Evolutionary conservation across 176 grass and related monocot genomes (phyloP).

Genomic region (Luzula sylvatica): DNA sequence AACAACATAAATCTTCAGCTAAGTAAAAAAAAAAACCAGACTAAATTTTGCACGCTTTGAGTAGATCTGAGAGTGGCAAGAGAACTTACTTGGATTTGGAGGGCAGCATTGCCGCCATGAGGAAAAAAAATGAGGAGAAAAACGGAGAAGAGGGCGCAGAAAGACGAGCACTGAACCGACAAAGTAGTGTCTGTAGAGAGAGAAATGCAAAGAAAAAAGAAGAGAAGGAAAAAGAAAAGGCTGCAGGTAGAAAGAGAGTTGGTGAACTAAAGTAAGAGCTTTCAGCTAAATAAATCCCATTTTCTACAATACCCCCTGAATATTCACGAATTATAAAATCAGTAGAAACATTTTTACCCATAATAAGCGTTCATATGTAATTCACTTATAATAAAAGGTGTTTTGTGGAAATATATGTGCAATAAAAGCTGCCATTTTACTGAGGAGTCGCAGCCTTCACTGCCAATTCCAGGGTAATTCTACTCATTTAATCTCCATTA

Average conservation of each 20-base stretch:
- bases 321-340: too few species aligned
- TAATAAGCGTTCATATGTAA: too few species aligned
- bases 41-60: background rate
- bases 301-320: background rate
- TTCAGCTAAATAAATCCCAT: background rate
- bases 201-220: background rate
- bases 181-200: conserved; percentile 6
- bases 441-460: background rate
- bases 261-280: background rate
- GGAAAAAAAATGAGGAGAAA: background rate
- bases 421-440: conserved; percentile 21
- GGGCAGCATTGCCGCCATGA: conserved; percentile 22
- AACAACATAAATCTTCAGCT: too few species aligned
- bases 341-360: too few species aligned
- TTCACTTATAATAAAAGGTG: background rate
- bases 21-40: background rate
- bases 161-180: background rate
- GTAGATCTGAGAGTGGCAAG: conserved; percentile 22
- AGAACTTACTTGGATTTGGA: conserved; percentile 28
- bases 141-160: too few species aligned
- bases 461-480: background rate
- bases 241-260: background rate
- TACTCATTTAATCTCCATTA: background rate
- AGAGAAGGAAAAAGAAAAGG: conserved; percentile 27
- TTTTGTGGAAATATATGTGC: background rate